Conservation (phyloP, 192 early-diverging fungal genomes). For the Gonapodya prolifera region DNA sequence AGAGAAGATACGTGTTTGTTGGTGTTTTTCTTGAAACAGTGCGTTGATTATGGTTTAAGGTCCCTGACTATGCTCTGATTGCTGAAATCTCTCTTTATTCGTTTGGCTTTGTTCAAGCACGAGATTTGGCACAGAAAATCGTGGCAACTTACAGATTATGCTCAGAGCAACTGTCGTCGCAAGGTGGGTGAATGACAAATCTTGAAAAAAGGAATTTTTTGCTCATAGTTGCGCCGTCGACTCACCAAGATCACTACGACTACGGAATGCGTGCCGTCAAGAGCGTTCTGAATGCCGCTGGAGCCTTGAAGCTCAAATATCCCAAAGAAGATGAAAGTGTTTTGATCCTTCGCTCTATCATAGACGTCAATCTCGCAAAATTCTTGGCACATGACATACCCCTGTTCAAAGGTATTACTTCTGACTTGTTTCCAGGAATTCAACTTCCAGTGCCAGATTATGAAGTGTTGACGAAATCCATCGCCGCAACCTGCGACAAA, state of each 20-base stretch:
- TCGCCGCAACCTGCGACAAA: conserved; percentile 24
- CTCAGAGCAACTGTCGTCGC: conserved; percentile 47
- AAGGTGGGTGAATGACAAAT: conserved; percentile 31
- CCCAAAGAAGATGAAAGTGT: conserved; percentile 46
- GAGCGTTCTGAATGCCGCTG: conserved; percentile 37
- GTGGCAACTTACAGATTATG: conserved; percentile 42
- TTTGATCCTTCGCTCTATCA: conserved; percentile 40
- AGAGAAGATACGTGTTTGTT: background rate
- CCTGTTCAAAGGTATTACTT: conserved; percentile 46
- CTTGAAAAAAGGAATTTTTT: background rate
- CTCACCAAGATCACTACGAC: conserved; percentile 13
- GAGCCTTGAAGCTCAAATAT: conserved; percentile 45
- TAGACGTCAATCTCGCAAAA: conserved; percentile 48
- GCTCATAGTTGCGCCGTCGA: background rate
- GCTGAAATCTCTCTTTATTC: conserved; percentile 51
- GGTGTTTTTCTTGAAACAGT: conserved; percentile 10
- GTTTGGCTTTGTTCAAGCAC: conserved; percentile 42
- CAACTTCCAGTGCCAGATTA: conserved; percentile 42
- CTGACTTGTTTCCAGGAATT: conserved; percentile 47
- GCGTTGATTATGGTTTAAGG: conserved; percentile 16
- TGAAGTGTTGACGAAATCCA: conserved; percentile 25
- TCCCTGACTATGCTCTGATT: conserved; percentile 48
- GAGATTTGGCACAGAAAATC: conserved; percentile 40
- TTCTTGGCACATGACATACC: conserved; percentile 49
- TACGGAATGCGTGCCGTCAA: conserved; percentile 53